phyloP scores from a whole-genome alignment of 2,329 filamentous ascomycete genomes.

The Diplocarpon rosae region DNA sequence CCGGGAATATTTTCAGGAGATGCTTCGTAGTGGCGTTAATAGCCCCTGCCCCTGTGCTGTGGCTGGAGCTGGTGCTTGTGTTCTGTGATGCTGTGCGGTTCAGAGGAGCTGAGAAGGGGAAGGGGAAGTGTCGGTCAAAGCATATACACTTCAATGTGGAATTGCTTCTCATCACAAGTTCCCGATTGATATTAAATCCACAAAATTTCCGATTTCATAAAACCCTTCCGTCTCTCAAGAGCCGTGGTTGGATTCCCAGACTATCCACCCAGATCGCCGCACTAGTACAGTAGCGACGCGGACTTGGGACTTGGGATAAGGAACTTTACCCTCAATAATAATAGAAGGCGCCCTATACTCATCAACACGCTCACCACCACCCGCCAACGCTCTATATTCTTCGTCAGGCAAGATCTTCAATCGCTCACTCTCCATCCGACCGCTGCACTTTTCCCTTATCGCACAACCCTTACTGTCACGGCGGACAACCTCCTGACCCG shows the following conservation, averaged over 20 bases:
- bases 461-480: constrained; percentile 7
- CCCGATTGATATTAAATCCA: too few species aligned
- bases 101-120: too few species aligned
- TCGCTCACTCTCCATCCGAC: not conserved
- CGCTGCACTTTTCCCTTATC: not conserved
- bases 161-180: too few species aligned
- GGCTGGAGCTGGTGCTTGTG: not conserved
- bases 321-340: not conserved
- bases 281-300: not conserved
- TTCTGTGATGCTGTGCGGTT: too few species aligned
- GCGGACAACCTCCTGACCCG: constrained; percentile 9
- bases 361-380: not conserved
- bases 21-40: not conserved
- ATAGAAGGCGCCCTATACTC: not conserved
- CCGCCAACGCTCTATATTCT: not conserved
- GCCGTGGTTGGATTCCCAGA: too few species aligned
- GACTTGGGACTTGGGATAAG: not conserved
- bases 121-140: too few species aligned
- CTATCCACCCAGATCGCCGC: too few species aligned
- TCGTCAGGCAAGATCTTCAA: not conserved
- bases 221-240: too few species aligned
- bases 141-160: too few species aligned
- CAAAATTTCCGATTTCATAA: too few species aligned
- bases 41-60: not conserved
- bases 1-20: not conserved